Conservation (phyloP, 2,329 filamentous ascomycete genomes). For the Ophiostoma himal-ulmi region DNA sequence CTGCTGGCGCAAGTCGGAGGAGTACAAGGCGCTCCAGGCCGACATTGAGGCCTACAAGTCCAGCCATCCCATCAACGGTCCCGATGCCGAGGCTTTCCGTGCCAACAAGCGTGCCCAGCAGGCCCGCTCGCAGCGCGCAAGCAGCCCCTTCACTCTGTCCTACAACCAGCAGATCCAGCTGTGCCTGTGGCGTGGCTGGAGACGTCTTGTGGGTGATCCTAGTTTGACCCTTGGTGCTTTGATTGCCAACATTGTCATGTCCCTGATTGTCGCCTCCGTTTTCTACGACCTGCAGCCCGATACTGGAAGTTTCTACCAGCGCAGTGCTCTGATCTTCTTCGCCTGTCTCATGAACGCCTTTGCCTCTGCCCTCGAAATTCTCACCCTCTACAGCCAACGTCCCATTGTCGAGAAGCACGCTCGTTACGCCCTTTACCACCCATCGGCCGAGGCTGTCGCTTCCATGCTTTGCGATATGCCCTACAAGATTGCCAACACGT, state of each 20-base stretch:
- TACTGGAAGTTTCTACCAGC: slow-evolving; percentile 70
- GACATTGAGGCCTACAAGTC: slow-evolving; percentile 53
- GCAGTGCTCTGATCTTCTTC: slow-evolving; percentile 79
- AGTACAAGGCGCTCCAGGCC: slow-evolving; percentile 46
- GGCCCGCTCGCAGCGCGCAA: slow-evolving; percentile 53
- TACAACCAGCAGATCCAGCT: slow-evolving; percentile 68
- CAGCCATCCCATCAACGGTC: slow-evolving; percentile 48
- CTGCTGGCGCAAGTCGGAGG: slow-evolving; percentile 51
- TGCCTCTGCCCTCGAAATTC: slow-evolving; percentile 71
- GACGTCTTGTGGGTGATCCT: slow-evolving; percentile 69
- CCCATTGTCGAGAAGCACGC: slow-evolving; percentile 88
- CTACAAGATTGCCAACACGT: slow-evolving; percentile 68
- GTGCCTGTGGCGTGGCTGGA: slow-evolving; percentile 75
- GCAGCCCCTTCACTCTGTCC: slow-evolving; percentile 79
- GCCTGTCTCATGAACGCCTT: slow-evolving; percentile 83
- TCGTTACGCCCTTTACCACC: slow-evolving; percentile 83
- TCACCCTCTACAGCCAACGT: slow-evolving; percentile 81
- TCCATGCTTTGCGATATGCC: slow-evolving; percentile 85
- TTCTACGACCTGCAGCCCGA: slow-evolving; percentile 67
- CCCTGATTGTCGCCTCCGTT: slow-evolving; percentile 70
- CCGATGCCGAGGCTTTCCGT: slow-evolving; percentile 53
- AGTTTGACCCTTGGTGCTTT: slow-evolving; percentile 63
- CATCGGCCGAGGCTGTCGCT: slow-evolving; percentile 78
- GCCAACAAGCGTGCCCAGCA: slow-evolving; percentile 50
- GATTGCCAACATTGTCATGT: slow-evolving; percentile 68